These are phyloP conservation scores for Syncephalastrum sp. DNA, from an alignment of 371 early-diverging fungal genomes.

Conservation along the genomic window DNA sequence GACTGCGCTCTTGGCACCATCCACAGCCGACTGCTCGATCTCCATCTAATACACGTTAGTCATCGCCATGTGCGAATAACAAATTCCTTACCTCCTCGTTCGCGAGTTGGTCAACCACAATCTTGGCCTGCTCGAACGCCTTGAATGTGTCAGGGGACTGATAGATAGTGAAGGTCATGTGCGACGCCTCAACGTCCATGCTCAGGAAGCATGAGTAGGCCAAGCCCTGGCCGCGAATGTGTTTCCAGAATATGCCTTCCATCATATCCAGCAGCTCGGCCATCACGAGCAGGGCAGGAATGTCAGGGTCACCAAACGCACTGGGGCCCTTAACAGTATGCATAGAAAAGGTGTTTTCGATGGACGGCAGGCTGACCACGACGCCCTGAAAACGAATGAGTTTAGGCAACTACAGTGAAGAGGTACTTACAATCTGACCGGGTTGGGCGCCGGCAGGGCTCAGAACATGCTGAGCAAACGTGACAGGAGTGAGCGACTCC, in stretches of 20 bases:
- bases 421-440: constrained; percentile 39
- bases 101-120: constrained; percentile 54
- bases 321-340: constrained; percentile 52
- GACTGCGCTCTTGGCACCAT: constrained; percentile 68
- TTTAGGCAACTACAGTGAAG: background rate
- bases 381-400: constrained; percentile 26
- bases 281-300: constrained; percentile 60
- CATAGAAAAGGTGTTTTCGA: constrained; percentile 61
- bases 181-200: constrained; percentile 50
- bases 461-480: constrained; percentile 51
- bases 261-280: constrained; percentile 60
- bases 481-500: constrained; percentile 36
- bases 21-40: constrained; percentile 56
- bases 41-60: constrained; percentile 27
- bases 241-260: constrained; percentile 69
- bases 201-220: constrained; percentile 60
- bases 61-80: background rate
- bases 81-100: constrained; percentile 33
- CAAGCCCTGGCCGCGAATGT: constrained; percentile 67
- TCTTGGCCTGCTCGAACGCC: constrained; percentile 59
- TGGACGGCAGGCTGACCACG: constrained; percentile 58
- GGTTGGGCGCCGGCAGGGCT: constrained; percentile 52
- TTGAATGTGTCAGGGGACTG: constrained; percentile 59
- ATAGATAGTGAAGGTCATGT: constrained; percentile 57
- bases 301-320: constrained; percentile 55